Base-by-base conservation (phyloP, 768 basidiomycete genomes). In the Leccinum incarnatum region DNA sequence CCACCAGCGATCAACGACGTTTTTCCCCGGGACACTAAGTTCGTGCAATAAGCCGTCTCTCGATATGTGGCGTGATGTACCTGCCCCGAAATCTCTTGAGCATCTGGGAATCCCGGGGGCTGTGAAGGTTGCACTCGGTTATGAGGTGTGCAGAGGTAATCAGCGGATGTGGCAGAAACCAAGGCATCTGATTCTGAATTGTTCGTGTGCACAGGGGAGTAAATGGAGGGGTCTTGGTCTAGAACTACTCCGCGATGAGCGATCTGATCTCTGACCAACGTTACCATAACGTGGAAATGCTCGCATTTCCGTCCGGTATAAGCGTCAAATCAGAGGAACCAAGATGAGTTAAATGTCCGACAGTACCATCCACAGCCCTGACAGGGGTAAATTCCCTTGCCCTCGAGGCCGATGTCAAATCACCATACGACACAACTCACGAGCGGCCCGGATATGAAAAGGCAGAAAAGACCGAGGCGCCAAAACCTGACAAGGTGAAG, bases 11-110 rank as follows among this genome's bases (percentile, higher is more conserved):
- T 58, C 54, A 32, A 23, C n/a, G 51, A 54, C 42, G 34, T 51
- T 51, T 42, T 48, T 54, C 29, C 51, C 53, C 55, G 14, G 37
- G 40, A 48, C 48, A 50, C 46, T 30, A 46, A 51, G 21, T 45
- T 53, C 5, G 58, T 54, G 59, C 54, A 55, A 61, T 58, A 58
- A 55, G 50, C 55, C 45, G 55, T 65, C 63, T 51, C 54, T 51
- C 50, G 12, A 56, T 56, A 51, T 53, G 45, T 40, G 40, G 30
- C 23, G 49, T 17, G 29, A 23, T 29, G 51, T 61, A 50, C 65
- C 54, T 71, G 54, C 37, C 23, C 47, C 52, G 42, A 62, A 55
- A 17, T 55, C 47, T 51, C 32, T 56, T 47, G 54, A 57, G 34
- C 36, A 55, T 53, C 57, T 51, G 57, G 54, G 46, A 42, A 34